These are phyloP conservation scores for Mycena kentingensis DNA, from an alignment of 768 basidiomycete genomes.

Conservation along the genomic window DNA sequence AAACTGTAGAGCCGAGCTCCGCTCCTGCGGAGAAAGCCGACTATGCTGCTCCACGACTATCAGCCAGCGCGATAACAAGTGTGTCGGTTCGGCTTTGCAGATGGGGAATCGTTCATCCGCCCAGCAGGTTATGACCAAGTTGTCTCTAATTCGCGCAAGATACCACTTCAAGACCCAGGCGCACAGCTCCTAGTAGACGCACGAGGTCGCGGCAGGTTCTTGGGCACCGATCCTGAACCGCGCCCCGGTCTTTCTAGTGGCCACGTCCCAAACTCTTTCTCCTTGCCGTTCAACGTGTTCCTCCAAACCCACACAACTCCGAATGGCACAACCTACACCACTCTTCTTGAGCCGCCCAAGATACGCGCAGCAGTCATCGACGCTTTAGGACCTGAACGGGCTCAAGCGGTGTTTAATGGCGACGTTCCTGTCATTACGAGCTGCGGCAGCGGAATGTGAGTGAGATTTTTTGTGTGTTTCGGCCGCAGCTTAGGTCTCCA, in stretches of 20 bases:
- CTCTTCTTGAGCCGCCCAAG: conserved; percentile 55
- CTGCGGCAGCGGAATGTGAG: conserved; percentile 98
- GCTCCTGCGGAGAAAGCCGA: conserved; percentile 25
- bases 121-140: conserved; percentile 77
- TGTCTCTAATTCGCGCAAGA: conserved; percentile 62
- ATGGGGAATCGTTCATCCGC: too few species aligned
- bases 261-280: conserved; percentile 86
- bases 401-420: conserved; percentile 61
- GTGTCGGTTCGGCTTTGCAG: too few species aligned
- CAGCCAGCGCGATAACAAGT: conserved; percentile 58
- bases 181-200: conserved; percentile 86
- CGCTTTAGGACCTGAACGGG: conserved; percentile 61
- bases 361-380: conserved; percentile 57
- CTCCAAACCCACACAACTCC: conserved; percentile 47
- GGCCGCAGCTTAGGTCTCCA: too few species aligned
- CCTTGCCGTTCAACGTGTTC: conserved; percentile 82
- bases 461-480: too few species aligned
- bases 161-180: conserved; percentile 42
- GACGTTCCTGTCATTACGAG: conserved; percentile 65
- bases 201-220: conserved; percentile 79
- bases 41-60: conserved; percentile 59
- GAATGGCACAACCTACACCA: conserved; percentile 55
- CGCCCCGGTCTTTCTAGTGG: conserved; percentile 85
- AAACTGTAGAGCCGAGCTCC: conserved; percentile 35
- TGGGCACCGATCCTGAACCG: conserved; percentile 85